These are phyloP conservation scores for Saccharomyces hybrid DNA, from an alignment of 1,139 yeast genomes.

Conservation along the genomic window DNA sequence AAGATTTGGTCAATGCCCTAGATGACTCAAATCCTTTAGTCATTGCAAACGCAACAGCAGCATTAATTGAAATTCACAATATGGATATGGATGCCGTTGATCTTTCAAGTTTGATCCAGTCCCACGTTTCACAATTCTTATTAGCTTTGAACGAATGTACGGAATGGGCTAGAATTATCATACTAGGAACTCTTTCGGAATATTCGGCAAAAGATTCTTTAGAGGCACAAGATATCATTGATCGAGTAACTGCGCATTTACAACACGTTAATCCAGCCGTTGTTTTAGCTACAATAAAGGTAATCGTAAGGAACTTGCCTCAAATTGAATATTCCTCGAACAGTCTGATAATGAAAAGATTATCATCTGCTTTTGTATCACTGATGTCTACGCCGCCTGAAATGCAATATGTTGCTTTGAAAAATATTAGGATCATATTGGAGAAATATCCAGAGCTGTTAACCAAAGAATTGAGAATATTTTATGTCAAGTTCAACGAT, in stretches of 20 bases:
- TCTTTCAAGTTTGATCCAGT: slow-evolving; percentile 29
- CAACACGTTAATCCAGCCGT: slow-evolving; percentile 98
- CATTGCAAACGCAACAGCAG: slow-evolving; percentile 84
- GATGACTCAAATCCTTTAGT: slow-evolving; percentile 95
- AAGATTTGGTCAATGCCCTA: slow-evolving; percentile 58
- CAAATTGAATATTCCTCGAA: slow-evolving; percentile 29
- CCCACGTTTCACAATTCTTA: slow-evolving; percentile 45
- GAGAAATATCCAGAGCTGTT: slow-evolving; percentile 82
- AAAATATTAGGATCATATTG: slow-evolving; percentile 82
- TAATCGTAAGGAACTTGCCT: slow-evolving; percentile 67
- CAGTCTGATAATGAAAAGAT: slow-evolving; percentile 44
- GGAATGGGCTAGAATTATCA: slow-evolving; percentile 97
- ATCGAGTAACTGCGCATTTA: slow-evolving; percentile 87
- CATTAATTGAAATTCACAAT: slow-evolving; percentile 76
- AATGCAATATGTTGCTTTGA: slow-evolving; percentile 90
- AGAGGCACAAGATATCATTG: slow-evolving; percentile 82
- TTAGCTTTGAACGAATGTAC: slow-evolving; percentile 92
- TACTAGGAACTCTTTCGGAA: slow-evolving; percentile 72
- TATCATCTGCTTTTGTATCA: slow-evolving; percentile 90
- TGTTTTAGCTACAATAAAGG: slow-evolving; percentile 79
- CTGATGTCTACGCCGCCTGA: slow-evolving; percentile 84
- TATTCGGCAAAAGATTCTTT: slow-evolving; percentile 48
- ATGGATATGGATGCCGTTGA: slow-evolving; percentile 45
- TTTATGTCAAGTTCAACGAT: slow-evolving; percentile 89
- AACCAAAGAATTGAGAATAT: slow-evolving; percentile 76